A percentile compares a stretch with the other conserved stretches of the same genome.
phyloP scores from a whole-genome alignment of 371 early-diverging fungal genomes.

The Nematocida sp. region DNA sequence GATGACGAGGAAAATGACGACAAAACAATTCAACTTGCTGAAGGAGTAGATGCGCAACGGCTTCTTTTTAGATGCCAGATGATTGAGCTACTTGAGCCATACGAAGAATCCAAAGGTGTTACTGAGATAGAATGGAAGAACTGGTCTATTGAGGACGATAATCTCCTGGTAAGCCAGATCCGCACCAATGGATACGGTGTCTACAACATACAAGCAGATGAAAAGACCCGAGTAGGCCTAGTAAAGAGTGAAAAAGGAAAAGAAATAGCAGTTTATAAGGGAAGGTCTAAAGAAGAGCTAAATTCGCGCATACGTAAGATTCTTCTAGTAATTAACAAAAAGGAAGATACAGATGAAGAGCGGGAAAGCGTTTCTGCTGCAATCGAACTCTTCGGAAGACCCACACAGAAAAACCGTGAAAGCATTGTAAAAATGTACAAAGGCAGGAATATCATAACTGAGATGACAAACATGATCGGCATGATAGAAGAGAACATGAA shows the following conservation, averaged over 20 bases:
- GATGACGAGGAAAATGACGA: constrained; percentile 11
- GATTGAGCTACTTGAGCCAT: constrained; percentile 56
- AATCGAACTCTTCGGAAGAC: constrained; percentile 67
- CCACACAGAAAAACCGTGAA: constrained; percentile 63
- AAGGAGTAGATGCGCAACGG: constrained; percentile 54
- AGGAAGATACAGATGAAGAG: constrained; percentile 64
- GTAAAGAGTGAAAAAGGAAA: constrained; percentile 60
- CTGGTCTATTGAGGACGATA: constrained; percentile 69
- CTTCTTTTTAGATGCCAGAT: constrained; percentile 68
- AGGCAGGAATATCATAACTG: constrained; percentile 60
- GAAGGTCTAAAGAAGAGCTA: constrained; percentile 66
- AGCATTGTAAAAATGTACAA: constrained; percentile 59
- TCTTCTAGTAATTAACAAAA: constrained; percentile 62
- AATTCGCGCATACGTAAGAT: constrained; percentile 70
- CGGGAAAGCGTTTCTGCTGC: constrained; percentile 63
- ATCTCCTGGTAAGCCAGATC: constrained; percentile 54
- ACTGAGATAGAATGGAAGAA: constrained; percentile 66
- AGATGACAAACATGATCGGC: constrained; percentile 62
- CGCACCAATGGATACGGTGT: constrained; percentile 68
- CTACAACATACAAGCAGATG: constrained; percentile 56
- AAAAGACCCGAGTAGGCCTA: constrained; percentile 37
- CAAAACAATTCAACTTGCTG: constrained; percentile 3
- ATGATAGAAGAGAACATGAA: constrained; percentile 62
- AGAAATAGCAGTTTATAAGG: constrained; percentile 49
- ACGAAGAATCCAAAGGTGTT: constrained; percentile 47